Evolutionary conservation across 306 rosid genomes (phyloP), one percentile per base, ranked within the genome.

Genomic region (Rosa rugosa): DNA sequence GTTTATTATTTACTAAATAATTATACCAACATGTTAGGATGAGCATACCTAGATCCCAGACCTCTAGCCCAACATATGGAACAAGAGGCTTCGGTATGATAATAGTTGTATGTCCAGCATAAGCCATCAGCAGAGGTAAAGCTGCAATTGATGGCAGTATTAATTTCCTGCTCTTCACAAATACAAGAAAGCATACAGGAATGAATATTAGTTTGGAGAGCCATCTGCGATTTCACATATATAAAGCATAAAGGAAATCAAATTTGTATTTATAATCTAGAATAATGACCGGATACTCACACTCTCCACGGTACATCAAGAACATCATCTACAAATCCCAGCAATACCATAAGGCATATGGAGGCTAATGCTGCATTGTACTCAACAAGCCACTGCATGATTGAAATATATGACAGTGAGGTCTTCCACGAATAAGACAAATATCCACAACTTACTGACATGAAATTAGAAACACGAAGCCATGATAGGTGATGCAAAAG

Each of bases 241-340:
- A 54, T 6, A 9, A 78, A 44, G 46, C 69, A 13, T 74, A n/a
- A 66, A 34, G 23, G 47, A 20, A 34, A 66, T 3, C 13, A 22
- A 66, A 66, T 36, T 60, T 36, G 71, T 7, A 66, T 38, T 38
- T 65, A 36, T 36, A 65, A 22, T 69, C 27, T 56, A 69, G 60
- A 16, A 56, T 18, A n/a, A 70, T 50, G 12, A 53, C 11, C 11
- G 5, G 69, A 83, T 80, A 91, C 99, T 93, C 83, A 95, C 99
- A 95, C 98, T 84, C 99, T 93, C 98, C 99, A 95, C 20, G 99
- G 98, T 65, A 93, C 83, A 89, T 95, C 99, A 62, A 95, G 94
- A 76, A 95, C 99, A 87, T 95, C 99, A 27, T 95, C 99, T 0
- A 95, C 98, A 78, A 95, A 95, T 79, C 99, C 99, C 83, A 95